phyloP scores from a whole-genome alignment of 257 asterid genomes.

The Nicotiana undulata region DNA sequence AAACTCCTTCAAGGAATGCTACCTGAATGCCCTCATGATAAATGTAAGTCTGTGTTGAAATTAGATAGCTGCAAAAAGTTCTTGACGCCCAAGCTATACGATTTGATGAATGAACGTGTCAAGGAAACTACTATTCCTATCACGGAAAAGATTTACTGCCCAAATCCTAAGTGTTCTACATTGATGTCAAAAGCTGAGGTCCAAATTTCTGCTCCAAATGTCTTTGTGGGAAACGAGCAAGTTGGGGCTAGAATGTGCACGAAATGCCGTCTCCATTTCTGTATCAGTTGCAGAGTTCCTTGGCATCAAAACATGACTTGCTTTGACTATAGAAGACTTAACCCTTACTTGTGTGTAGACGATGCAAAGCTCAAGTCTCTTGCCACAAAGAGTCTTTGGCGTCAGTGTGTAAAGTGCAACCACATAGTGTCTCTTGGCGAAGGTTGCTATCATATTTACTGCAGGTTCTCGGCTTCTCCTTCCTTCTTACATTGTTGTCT shows the following conservation, averaged over 20 bases:
- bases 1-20: constrained; percentile 38
- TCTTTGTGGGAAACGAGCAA: no score
- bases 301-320: constrained; percentile 23
- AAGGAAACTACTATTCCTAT: constrained; percentile 26
- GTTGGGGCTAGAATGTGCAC: not conserved
- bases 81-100: constrained; percentile 16
- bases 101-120: constrained; percentile 15
- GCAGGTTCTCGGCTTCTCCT: constrained; percentile 10
- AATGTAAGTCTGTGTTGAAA: constrained; percentile 16
- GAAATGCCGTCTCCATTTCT: constrained; percentile 17
- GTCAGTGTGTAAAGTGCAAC: constrained; percentile 20
- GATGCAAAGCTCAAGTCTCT: constrained; percentile 16
- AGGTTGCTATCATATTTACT: constrained; percentile 20
- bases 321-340: constrained; percentile 7
- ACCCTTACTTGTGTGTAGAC: constrained; percentile 4
- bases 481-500: not conserved
- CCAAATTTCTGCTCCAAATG: not conserved
- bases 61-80: constrained; percentile 21
- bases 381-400: constrained; percentile 12
- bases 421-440: constrained; percentile 20
- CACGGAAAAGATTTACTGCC: constrained; percentile 26
- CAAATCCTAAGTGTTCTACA: constrained; percentile 24
- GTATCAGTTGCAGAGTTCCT: constrained; percentile 23
- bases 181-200: constrained; percentile 22
- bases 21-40: constrained; percentile 31